phyloP scores from a whole-genome alignment of 352 stramenopile species.

The Globisporangium acanthophoron region DNA sequence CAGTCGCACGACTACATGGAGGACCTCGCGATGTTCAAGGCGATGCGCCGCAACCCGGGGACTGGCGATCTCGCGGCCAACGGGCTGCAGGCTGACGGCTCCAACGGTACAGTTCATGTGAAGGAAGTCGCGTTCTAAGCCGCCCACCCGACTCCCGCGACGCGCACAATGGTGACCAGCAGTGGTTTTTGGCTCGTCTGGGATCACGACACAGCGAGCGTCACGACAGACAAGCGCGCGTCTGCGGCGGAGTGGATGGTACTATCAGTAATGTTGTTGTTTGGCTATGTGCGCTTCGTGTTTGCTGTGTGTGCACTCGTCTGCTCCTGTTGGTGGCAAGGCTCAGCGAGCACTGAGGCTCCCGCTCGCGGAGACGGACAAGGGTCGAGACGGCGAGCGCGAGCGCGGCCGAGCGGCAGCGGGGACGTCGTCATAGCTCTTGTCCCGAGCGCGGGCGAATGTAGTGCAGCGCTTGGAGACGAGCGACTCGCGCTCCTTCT shows the following conservation, averaged over 20 bases:
- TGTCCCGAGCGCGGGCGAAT: constrained; percentile 20
- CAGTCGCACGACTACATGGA: constrained; percentile 75
- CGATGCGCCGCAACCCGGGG: constrained; percentile 20
- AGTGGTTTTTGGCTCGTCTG: too few relatives aligned
- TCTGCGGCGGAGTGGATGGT: neutral
- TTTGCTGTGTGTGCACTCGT: neutral
- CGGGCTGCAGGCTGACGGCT: neutral
- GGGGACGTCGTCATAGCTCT: neutral
- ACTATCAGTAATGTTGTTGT: constrained; percentile 10
- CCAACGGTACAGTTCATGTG: constrained; percentile 21
- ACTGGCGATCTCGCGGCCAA: neutral
- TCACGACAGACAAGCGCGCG: neutral
- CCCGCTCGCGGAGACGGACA: constrained; percentile 1
- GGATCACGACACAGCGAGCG: too few relatives aligned
- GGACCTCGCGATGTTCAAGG: constrained; percentile 67
- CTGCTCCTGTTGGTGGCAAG: too few relatives aligned
- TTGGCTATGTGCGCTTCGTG: constrained; percentile 1
- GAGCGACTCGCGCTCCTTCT: constrained; percentile 12
- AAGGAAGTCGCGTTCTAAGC: constrained; percentile 84
- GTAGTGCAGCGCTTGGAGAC: constrained; percentile 18
- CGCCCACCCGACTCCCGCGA: neutral
- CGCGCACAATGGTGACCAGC: too few relatives aligned
- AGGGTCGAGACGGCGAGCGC: constrained; percentile 6
- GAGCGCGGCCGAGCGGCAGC: neutral
- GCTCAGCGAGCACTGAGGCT: constrained; percentile 11